A percentile compares a stretch with the other conserved stretches of the same genome.
Evolutionary conservation across 306 rosid species (phyloP).

Genomic region (Sphenostylis stenocarpa): DNA sequence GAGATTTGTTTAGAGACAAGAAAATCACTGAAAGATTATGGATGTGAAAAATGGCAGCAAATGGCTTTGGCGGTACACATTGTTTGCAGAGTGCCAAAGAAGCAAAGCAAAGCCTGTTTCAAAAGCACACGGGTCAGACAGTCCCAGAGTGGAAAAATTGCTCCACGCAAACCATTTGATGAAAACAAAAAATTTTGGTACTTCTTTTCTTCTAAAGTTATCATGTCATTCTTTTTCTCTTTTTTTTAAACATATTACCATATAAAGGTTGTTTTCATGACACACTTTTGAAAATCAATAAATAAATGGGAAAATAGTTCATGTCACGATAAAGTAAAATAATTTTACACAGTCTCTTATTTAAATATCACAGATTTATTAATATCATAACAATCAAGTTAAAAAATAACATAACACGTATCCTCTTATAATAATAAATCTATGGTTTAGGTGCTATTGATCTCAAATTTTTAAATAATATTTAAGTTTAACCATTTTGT

Average conservation of each 20-base stretch:
- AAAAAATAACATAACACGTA: too few species aligned
- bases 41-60: slow-evolving; percentile 38
- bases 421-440: too few species aligned
- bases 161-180: slow-evolving; percentile 30
- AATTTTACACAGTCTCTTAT: too few species aligned
- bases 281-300: not conserved
- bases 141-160: slow-evolving; percentile 27
- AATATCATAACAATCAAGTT: too few species aligned
- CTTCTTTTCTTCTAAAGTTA: slow-evolving; percentile 20
- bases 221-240: not conserved
- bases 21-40: slow-evolving; percentile 53
- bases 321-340: too few species aligned
- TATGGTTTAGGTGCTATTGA: too few species aligned
- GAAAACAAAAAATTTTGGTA: slow-evolving; percentile 29
- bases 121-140: slow-evolving; percentile 29
- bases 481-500: too few species aligned
- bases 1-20: slow-evolving; percentile 36
- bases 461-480: too few species aligned
- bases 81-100: slow-evolving; percentile 28
- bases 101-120: slow-evolving; percentile 35
- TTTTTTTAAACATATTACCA: not conserved
- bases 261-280: not conserved
- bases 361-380: too few species aligned
- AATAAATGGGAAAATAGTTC: not conserved
- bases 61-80: slow-evolving; percentile 22